Evolutionary conservation across 495 filamentous ascomycete genomes (phyloP), one percentile per base, ranked within the genome.

Genomic region (Neurospora sp.): DNA sequence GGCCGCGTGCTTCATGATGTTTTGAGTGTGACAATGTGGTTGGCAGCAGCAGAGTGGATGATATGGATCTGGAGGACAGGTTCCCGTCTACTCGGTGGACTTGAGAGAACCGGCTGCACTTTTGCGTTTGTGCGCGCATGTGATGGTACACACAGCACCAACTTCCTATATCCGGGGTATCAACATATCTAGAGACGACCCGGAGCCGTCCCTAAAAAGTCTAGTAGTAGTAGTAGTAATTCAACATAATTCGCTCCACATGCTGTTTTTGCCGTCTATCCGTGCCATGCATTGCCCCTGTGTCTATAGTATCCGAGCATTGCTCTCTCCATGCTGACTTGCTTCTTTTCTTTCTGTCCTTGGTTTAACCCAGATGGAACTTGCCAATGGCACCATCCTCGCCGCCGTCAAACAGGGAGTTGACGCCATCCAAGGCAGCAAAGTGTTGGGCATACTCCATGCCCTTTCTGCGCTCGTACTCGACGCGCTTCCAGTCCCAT

Each of bases 401-500:
- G 9, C 84, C 86, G 11, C 85, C 83, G 21, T 86, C 81, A 73
- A 88, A 89, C 72, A 83, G 72, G 36, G 75, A 54, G 48, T 85
- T 84, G n/a, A 86, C 77, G 11, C 80, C 83, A 42, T 89, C 87
- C 71, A 89, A 78, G 34, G 84, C 81, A n/a, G 82, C 82, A 73
- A 89, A 86, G 76, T 88, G 81, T 69, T 80, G 77, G 0, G 83
- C 87, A 69, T 82, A 81, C 78, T 84, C 80, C 77, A 87, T 74
- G 8, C 87, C 87, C 74, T 80, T 85, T 71, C 79, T 74, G 42
- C 86, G 81, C 75, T 86, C 78, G 4, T 74, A 72, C 78, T 88
- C 87, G 0, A 86, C 80, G 28, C 75, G 74, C 72, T 77, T 81
- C 86, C 86, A 89, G 73, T 86, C 83, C 86, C 86, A 87, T 73